These are phyloP conservation scores for Tricholoma flavovirens DNA, from an alignment of 768 basidiomycete species.

Conservation along the genomic window DNA sequence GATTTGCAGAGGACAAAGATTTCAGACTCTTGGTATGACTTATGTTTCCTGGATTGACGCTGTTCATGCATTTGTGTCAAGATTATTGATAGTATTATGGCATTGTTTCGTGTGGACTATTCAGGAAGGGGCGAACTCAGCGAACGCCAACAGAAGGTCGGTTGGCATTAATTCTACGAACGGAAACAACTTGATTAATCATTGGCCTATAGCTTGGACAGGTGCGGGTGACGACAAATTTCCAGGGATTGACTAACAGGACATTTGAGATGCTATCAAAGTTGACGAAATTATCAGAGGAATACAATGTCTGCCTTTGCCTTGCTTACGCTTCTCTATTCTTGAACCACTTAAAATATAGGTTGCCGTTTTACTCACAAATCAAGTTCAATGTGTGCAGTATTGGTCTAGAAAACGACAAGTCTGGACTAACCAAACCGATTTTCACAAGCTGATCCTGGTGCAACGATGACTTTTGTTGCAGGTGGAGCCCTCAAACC, in stretches of 20 bases:
- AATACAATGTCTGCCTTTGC: slow-evolving; percentile 61
- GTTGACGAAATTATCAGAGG: slow-evolving; percentile 86
- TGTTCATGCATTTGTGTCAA: slow-evolving; percentile 25
- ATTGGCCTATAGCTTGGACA: slow-evolving; percentile 67
- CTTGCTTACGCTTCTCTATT: slow-evolving; percentile 1
- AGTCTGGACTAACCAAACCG: not conserved
- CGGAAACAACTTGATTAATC: slow-evolving; percentile 7
- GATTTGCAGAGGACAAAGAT: slow-evolving; percentile 87
- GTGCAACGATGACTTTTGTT: slow-evolving; percentile 92
- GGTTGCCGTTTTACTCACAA: slow-evolving; percentile 85
- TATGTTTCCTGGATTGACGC: not conserved
- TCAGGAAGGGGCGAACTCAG: slow-evolving; percentile 92
- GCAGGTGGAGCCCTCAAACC: slow-evolving; percentile 91
- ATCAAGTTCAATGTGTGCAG: slow-evolving; percentile 83
- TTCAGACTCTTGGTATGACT: slow-evolving; percentile 57
- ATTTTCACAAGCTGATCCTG: slow-evolving; percentile 69
- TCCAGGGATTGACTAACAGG: not conserved
- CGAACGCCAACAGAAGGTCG: slow-evolving; percentile 87
- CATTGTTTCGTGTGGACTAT: slow-evolving; percentile 90
- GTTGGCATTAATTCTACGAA: not conserved
- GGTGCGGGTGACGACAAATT: slow-evolving; percentile 29
- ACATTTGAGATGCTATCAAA: slow-evolving; percentile 79
- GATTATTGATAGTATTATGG: slow-evolving; percentile 98
- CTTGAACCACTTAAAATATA: slow-evolving; percentile 27
- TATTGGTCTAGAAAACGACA: not conserved